Percentiles rank a stretch among this genome's conserved stretches.
Evolutionary conservation across 768 basidiomycete genomes (phyloP).

Genomic region (Boletales sp.): DNA sequence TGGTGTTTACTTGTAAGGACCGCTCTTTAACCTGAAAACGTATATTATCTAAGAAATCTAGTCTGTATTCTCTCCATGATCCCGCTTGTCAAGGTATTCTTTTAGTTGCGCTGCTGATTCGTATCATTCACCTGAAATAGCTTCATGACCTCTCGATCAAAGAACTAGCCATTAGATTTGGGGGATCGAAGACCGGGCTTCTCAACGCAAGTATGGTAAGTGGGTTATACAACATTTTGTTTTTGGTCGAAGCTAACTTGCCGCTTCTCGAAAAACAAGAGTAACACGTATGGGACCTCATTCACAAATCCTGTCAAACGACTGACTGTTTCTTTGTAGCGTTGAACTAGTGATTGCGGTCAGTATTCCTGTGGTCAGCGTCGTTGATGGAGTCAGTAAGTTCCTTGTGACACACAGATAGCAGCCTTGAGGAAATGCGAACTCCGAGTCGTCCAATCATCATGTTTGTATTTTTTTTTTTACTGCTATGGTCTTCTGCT

Average conservation of each 20-base stretch:
- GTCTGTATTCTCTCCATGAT: constrained; percentile 69
- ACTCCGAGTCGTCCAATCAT: constrained; percentile 76
- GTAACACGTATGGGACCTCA: constrained; percentile 54
- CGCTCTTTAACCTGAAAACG: neutral
- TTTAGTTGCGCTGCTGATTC: neutral
- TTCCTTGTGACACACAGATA: constrained; percentile 36
- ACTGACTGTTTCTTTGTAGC: constrained; percentile 27
- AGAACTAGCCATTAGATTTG: constrained; percentile 71
- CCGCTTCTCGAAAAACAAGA: constrained; percentile 37
- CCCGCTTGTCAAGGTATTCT: constrained; percentile 67
- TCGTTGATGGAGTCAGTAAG: neutral
- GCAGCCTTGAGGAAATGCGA: constrained; percentile 81
- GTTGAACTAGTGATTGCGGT: constrained; percentile 72
- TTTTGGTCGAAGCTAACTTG: constrained; percentile 1
- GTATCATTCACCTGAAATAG: constrained; percentile 31
- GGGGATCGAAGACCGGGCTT: constrained; percentile 72
- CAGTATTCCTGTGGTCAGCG: constrained; percentile 24
- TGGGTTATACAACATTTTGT: neutral
- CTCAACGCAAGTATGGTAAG: constrained; percentile 78
- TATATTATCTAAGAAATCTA: constrained; percentile 21
- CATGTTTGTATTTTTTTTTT: constrained; percentile 43
- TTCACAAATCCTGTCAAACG: neutral
- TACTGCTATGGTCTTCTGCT: neutral
- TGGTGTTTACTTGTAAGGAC: constrained; percentile 61
- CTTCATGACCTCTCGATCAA: constrained; percentile 75